Base-by-base conservation (phyloP, 2,329 filamentous ascomycete species). In the Paraphoma chrysanthemicola region DNA sequence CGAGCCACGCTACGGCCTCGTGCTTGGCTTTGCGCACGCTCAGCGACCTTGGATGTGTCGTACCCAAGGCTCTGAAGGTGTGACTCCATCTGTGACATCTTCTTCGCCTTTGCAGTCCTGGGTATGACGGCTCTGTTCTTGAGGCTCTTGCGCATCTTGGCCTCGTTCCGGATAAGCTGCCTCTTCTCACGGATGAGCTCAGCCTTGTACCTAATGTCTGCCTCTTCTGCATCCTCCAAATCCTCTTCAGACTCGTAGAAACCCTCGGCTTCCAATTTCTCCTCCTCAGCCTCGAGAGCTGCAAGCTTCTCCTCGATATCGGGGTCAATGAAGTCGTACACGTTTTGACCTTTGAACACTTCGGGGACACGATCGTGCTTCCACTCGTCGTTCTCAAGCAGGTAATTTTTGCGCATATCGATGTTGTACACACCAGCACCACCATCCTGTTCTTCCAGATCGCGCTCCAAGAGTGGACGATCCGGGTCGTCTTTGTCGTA, bases 51-150 rank as follows among this genome's bases (percentile, higher is more conserved):
- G 51, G 88, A 86, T 16, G 92, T 90, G 76, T 97, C 93, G 77
- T 94, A 88, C 68, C 94, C 94, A 54, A 97, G 88, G 56, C 88
- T 87, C 77, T 95, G 90, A 62, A 99, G 86, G 56, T 91, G 90
- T 57, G 90, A 86, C 77, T 96, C 90, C 85, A 98, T 92, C 77
- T 96, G 88, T 18, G 91, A 90, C 50, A 97, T 83, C 60, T 91
- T 89, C 82, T 93, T 92, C 77, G 92, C 87, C 75, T 89, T 88
- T 66, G 88, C 86, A 67, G 89, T 90, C 72, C 95, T 89, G 23
- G 95, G 96, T 63, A 99, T 96, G 67, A 94, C 86, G 60, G 95
- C 94, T 67, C 93, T 88, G 84, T 99, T 99, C 89, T 99, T 98
- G 77, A 99, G 88, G 42, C 90, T 90, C 84, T 97, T 98, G 81